Evolutionary conservation across 495 filamentous ascomycete genomes (phyloP), one percentile per base, ranked within the genome.

Genomic region (Penicillium nucicola): DNA sequence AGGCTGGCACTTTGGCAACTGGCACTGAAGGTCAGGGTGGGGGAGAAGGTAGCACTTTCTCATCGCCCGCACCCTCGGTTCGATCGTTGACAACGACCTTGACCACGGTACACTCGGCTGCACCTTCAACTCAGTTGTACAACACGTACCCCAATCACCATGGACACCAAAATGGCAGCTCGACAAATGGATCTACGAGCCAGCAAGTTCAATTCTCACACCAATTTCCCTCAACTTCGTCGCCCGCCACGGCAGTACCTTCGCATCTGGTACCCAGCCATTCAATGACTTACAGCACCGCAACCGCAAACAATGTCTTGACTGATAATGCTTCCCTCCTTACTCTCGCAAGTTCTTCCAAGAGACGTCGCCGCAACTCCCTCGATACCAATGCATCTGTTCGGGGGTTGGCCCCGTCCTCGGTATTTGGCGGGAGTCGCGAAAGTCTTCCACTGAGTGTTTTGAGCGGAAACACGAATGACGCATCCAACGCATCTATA

Each of bases 351-450:
- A 96, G 91, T 5, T 97, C 92, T 0, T 96, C 91, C 17, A 95
- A 97, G 65, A 82, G 87, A 22, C 86, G 89, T 37, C 87, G 93
- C 15, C 78, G 93, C 33, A 88, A 90, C 52, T 95, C 90, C 1
- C 79, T 97, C 60, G 93, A 98, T 67, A 97, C 95, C 0, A 92
- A 97, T 67, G 95, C 95, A 3, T 96, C 91, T 0, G 87, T 97
- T 14, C 89, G 93, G 36, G 93, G 90, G 2, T 78, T 98, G 19
- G 89, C 93, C 1, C 93, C 93, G 0, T 95, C 90, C 0, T 95
- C 90, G 0, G 71, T 96, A 1, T 98, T 90, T 76, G 93, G 93
- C 15, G 92, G 92, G 15, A 92, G 87, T 57, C 76, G 84, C 22
- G 93, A 98, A 64, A 89, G 84, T 22, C 76, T 98, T 2, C 93